These are phyloP conservation scores for Lithocarpus polystachyus DNA, from an alignment of 306 rosid species.

Conservation along the genomic window DNA sequence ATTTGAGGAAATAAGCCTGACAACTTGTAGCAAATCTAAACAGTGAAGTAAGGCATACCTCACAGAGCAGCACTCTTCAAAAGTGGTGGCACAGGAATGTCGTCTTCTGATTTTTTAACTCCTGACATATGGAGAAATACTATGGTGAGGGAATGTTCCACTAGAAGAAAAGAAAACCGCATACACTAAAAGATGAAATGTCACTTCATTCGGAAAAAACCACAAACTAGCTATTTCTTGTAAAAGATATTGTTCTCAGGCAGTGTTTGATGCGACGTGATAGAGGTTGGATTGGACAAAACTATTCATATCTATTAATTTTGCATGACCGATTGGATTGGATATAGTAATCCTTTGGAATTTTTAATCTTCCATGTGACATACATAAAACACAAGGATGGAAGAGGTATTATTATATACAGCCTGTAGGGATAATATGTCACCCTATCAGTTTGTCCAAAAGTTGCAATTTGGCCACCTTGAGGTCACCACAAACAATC, in stretches of 20 bases:
- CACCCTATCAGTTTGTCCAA: neutral
- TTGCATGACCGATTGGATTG: neutral
- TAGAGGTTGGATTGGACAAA: neutral
- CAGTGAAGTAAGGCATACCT: slow-evolving; percentile 33
- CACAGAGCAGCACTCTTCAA: slow-evolving; percentile 73
- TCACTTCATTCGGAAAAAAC: neutral
- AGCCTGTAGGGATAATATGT: neutral
- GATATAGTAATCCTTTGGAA: neutral
- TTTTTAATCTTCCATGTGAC: neutral
- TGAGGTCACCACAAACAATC: neutral
- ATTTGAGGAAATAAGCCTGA: neutral
- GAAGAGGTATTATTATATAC: neutral
- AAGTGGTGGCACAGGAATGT: slow-evolving; percentile 97
- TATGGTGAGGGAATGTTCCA: neutral
- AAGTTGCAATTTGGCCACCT: neutral
- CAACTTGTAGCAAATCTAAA: slow-evolving; percentile 14
- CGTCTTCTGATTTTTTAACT: slow-evolving; percentile 84
- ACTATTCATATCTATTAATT: neutral
- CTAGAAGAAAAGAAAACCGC: neutral
- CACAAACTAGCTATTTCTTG: neutral
- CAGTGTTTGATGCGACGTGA: too few species aligned
- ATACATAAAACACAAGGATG: neutral
- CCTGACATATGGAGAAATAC: slow-evolving; percentile 37
- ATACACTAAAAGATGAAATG: neutral
- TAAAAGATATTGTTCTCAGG: neutral